Evolutionary conservation across 2,329 filamentous ascomycete genomes (phyloP).

Genomic region (Apiospora arundinis): DNA sequence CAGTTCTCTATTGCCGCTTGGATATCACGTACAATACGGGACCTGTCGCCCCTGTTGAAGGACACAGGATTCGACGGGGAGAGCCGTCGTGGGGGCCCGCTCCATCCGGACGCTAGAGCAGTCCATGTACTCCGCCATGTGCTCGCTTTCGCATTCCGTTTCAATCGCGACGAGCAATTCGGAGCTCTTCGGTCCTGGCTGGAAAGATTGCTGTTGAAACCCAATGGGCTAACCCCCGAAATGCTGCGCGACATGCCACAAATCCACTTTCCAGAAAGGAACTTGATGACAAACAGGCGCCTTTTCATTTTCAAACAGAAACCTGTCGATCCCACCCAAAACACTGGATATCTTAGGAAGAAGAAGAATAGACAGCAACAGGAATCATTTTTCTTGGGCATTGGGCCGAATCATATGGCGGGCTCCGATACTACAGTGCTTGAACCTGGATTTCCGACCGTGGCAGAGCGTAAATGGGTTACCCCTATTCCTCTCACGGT

Average conservation of each 20-base stretch:
- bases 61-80: background rate
- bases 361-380: too few relatives aligned
- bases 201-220: background rate
- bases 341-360: too few relatives aligned
- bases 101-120: background rate
- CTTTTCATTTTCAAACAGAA: background rate
- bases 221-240: background rate
- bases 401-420: too few relatives aligned
- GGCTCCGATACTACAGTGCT: too few relatives aligned
- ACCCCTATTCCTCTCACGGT: too few relatives aligned
- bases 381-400: too few relatives aligned
- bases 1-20: background rate
- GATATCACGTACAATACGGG: background rate
- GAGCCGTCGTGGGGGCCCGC: too few relatives aligned
- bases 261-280: background rate
- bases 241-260: background rate
- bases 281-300: background rate
- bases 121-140: background rate
- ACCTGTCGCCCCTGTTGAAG: too few relatives aligned
- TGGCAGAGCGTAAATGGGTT: too few relatives aligned
- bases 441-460: too few relatives aligned
- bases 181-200: background rate
- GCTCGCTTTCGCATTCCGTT: background rate
- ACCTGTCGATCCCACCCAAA: too few relatives aligned
- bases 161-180: background rate